Conservation (phyloP, 2,329 filamentous ascomycete genomes). For the Fusarium euwallaceae region DNA sequence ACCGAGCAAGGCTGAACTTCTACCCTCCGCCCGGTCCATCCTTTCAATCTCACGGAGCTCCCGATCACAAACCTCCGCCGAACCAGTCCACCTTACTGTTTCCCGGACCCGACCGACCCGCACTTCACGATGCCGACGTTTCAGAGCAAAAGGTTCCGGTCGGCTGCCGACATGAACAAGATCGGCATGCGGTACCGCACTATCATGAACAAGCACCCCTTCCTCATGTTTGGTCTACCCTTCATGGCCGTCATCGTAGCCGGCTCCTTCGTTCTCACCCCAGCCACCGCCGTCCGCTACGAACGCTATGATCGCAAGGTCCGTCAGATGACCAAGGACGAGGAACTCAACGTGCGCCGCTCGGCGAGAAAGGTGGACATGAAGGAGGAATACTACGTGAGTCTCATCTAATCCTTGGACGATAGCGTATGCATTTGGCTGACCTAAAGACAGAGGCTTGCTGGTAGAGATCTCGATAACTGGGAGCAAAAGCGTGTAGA, state of each 20-base stretch:
- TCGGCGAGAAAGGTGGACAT: slow-evolving; percentile 79
- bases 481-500: slow-evolving; percentile 98
- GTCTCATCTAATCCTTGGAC: slow-evolving; percentile 55
- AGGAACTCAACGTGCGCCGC: slow-evolving; percentile 86
- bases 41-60: slow-evolving; percentile 17
- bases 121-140: slow-evolving; percentile 64
- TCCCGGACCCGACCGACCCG: slow-evolving; percentile 12
- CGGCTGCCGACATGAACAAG: slow-evolving; percentile 73
- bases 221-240: slow-evolving; percentile 92
- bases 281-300: slow-evolving; percentile 92
- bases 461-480: slow-evolving; percentile 91
- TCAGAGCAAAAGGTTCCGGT: slow-evolving; percentile 77
- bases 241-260: slow-evolving; percentile 92
- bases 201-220: slow-evolving; percentile 82
- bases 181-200: slow-evolving; percentile 83
- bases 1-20: slow-evolving; percentile 7
- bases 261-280: slow-evolving; percentile 93
- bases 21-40: slow-evolving; percentile 8
- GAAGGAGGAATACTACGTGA: slow-evolving; percentile 88
- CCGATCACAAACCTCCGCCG: neutral
- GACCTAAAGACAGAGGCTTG: slow-evolving; percentile 46
- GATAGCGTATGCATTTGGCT: slow-evolving; percentile 13
- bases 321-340: slow-evolving; percentile 84
- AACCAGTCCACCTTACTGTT: neutral
- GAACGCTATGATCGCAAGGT: slow-evolving; percentile 94